Conservation (phyloP, 2,329 filamentous ascomycete species). For the Penicillium sp. region DNA sequence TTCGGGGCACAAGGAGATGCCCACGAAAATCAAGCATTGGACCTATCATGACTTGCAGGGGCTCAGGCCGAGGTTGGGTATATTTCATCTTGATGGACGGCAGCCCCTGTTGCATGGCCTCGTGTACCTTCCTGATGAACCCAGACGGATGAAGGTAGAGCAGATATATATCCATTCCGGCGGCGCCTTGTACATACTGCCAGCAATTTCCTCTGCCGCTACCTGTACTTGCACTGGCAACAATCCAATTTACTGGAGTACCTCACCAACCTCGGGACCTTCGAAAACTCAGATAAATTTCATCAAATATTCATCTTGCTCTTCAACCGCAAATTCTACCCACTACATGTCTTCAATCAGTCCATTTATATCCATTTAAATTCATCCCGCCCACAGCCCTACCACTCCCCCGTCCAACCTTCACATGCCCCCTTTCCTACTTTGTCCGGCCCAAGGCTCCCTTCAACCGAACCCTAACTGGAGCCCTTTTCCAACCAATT, state of each 20-base stretch:
- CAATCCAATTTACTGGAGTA: too few relatives aligned
- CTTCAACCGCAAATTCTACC: too few relatives aligned
- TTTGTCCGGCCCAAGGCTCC: conserved; percentile 5
- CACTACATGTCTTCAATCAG: too few relatives aligned
- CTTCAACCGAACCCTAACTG: neutral
- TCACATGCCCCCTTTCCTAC: conserved; percentile 14
- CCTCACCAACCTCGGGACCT: too few relatives aligned
- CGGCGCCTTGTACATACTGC: too few relatives aligned
- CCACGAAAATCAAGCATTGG: conserved; percentile 1
- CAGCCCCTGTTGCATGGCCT: neutral
- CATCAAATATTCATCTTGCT: too few relatives aligned
- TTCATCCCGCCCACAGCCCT: neutral
- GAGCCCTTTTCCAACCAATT: neutral
- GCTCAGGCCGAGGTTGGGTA: neutral
- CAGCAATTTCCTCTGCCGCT: too few relatives aligned
- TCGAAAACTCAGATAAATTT: too few relatives aligned
- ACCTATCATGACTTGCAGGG: neutral
- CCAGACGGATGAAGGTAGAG: too few relatives aligned
- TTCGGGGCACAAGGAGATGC: conserved; percentile 1
- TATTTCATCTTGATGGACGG: neutral
- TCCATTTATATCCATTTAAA: neutral
- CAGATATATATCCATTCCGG: too few relatives aligned
- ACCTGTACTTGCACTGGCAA: too few relatives aligned
- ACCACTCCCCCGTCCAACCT: neutral
- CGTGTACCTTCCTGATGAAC: too few relatives aligned